Evolutionary conservation across 352 stramenopile species (phyloP).

Genomic region (Phytophthora idaei): DNA sequence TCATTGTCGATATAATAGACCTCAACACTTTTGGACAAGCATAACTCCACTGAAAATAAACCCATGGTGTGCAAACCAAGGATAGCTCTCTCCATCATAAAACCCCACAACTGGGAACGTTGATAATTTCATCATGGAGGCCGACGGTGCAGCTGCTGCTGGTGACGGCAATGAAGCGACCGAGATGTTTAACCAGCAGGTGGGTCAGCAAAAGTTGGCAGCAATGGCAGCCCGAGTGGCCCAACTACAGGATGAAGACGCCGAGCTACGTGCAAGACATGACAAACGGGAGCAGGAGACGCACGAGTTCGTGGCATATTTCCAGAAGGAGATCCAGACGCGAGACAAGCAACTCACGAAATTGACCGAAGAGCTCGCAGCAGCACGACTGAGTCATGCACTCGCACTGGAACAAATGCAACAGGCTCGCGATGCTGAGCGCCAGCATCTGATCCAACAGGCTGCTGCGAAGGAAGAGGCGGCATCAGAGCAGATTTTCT

Average conservation of each 20-base stretch:
- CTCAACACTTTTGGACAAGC: background rate
- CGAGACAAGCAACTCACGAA: slow-evolving; percentile 76
- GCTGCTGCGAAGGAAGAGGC: slow-evolving; percentile 56
- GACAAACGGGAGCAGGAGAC: slow-evolving; percentile 92
- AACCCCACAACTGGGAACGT: too few species aligned
- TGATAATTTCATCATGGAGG: slow-evolving; percentile 18
- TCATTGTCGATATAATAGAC: background rate
- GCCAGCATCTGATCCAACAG: slow-evolving; percentile 53
- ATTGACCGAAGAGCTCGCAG: slow-evolving; percentile 84
- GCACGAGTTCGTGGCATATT: slow-evolving; percentile 95
- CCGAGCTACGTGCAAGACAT: slow-evolving; percentile 73
- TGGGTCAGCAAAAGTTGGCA: slow-evolving; percentile 67
- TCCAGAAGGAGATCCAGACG: slow-evolving; percentile 92
- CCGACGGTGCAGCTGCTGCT: background rate
- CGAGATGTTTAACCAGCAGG: slow-evolving; percentile 72
- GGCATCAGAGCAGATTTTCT: slow-evolving; percentile 59
- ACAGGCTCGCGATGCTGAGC: slow-evolving; percentile 51
- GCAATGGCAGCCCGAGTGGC: slow-evolving; percentile 64
- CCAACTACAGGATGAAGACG: slow-evolving; percentile 80
- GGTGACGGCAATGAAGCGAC: slow-evolving; percentile 33
- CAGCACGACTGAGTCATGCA: slow-evolving; percentile 59
- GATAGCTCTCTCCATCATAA: slow-evolving; percentile 14
- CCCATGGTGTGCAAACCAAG: background rate
- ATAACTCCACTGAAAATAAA: slow-evolving; percentile 9
- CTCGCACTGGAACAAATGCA: slow-evolving; percentile 62